Base-by-base conservation (phyloP, 768 basidiomycete genomes). In the Rhodotorula diobovata region DNA sequence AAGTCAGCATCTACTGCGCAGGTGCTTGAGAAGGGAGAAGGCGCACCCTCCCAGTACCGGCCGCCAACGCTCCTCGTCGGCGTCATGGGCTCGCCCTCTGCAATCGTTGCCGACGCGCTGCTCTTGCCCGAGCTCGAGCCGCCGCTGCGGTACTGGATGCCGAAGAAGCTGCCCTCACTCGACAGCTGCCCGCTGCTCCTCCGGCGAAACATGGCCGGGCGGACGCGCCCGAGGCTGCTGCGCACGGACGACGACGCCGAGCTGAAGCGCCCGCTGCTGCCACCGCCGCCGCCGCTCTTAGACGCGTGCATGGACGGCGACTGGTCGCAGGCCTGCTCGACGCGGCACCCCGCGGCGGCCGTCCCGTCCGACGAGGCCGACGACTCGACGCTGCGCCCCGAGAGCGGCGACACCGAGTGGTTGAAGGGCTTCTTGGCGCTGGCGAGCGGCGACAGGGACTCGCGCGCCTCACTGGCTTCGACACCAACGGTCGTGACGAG, bases 71-170 rank as follows among this genome's bases (percentile, higher is more conserved):
- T 71, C 41, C 78, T 64, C 5, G 78, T 78, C 3, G 78, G 78
- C n/a, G 78, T 78, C 78, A 78, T 77, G 30, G 78, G 78, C 58
- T 78, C 78, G 20, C 63, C 68, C 34, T 78, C 78, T 6, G 41
- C 65, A 16, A 65, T 54, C 15, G 61, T 56, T 2, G 51, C 57
- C 39, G 57, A n/a, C 28, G 39, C 59, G 43, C 39, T 59, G 41
- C 67, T 74, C 16, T 28, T 55, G 4, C 63, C 67, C 37, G 60
- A 58, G 43, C 67, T 68, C 32, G 71, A 68, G 39, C 67, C 63
- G 3, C 70, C 65, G 45, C 70, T 69, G 23, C 65, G 56, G 48
- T 43, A 56, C 55, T 53, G 57, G 20, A 8, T 32, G 25, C 48
- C 56, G 20, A 63, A 46, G 62, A 63, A 67, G 25, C 68, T 46